Evolutionary conservation across 768 basidiomycete genomes (phyloP), one percentile per base, ranked within the genome.

Genomic region (Suillus ampliporus): DNA sequence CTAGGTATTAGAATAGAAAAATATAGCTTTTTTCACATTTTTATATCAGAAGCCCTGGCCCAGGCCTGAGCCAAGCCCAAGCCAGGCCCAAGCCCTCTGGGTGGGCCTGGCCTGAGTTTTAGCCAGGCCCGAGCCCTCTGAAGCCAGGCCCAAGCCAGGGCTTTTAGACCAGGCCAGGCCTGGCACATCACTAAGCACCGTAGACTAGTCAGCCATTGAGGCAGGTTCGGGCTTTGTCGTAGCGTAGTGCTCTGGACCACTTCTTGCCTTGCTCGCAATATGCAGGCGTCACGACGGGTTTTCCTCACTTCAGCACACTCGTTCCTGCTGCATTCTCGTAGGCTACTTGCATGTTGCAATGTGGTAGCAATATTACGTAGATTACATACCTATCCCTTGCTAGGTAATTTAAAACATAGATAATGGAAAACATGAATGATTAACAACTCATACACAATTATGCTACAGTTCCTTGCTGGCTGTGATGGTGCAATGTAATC

Each of bases 71-170:
- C 35, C 37, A 31, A 5, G 23, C 21, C 46, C n/a, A 37, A 23
- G 58, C 44, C 58, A 31, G 28, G 44, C 38, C 57, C 57, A 26
- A 14, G 57, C 57, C 57, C 41, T 44, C 41, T 23, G 46, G 28
- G 28, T 19, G 41, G 57, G 40, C 46, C 31, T 59, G 46, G 58
- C n/a, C 31, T 47, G 28, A 48, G 31, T 19, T 11, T 47, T 19
- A 8, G 8, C 43, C 17, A 47, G 58, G 44, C 57, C 57, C 23
- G 40, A 41, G 57, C 57, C 57, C 57, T 56, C 41, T 43, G 8
- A 43, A 43, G 41, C 41, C 17, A 43, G 41, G 41, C 41, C 34
- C 34, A 35, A 35, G 34, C 34, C 34, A 35, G 34, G 34, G 34
- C 34, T 35, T 35, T 35, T 35, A 35, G 34, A 10, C 34, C 34